These are phyloP conservation scores for Biscogniauxia mediterranea DNA, from an alignment of 2,329 filamentous ascomycete genomes.

Conservation along the genomic window DNA sequence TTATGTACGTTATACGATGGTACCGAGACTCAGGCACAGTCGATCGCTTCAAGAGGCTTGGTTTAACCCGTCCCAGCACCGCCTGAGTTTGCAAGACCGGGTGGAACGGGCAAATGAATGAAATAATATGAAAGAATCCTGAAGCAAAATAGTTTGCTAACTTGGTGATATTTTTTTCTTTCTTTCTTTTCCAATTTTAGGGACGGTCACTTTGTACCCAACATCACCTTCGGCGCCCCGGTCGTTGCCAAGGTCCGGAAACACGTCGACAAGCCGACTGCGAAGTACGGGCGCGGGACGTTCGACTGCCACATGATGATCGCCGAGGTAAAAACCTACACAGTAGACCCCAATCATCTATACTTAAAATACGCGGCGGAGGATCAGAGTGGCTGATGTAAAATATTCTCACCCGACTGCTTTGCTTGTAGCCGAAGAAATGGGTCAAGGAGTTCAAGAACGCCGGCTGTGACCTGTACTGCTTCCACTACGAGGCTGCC, in stretches of 20 bases:
- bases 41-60: too few species aligned
- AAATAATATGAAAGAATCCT: neutral
- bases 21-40: neutral
- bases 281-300: constrained; percentile 75
- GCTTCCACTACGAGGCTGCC: constrained; percentile 98
- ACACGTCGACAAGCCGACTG: constrained; percentile 74
- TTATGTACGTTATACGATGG: constrained; percentile 55
- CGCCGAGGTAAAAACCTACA: constrained; percentile 65
- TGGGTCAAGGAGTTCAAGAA: constrained; percentile 96
- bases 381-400: neutral
- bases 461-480: constrained; percentile 97
- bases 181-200: constrained; percentile 41
- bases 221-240: constrained; percentile 94
- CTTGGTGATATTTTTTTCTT: neutral
- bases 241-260: constrained; percentile 91
- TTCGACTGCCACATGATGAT: constrained; percentile 99
- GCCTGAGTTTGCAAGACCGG: constrained; percentile 1
- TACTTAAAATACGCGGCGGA: neutral
- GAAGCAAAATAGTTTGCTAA: neutral
- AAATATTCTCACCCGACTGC: neutral
- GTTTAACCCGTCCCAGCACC: neutral
- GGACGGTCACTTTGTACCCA: constrained; percentile 98
- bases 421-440: constrained; percentile 73
- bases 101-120: neutral
- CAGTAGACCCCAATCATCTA: neutral